phyloP scores from a whole-genome alignment of 345 rosid species.

The Brassica cretica region DNA sequence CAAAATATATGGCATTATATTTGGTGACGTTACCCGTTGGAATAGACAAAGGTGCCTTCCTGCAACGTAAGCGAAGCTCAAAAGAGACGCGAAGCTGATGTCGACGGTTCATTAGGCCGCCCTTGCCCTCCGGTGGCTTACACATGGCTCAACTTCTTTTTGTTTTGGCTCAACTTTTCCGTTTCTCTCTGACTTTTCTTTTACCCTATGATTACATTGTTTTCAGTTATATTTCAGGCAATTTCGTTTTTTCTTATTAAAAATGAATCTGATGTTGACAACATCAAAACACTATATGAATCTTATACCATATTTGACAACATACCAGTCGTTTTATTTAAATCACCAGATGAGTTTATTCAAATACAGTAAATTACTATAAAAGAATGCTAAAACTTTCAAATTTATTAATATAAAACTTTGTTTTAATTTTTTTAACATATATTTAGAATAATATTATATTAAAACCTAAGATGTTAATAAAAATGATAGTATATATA shows the following conservation, averaged over 20 bases:
- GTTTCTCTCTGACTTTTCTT: slow-evolving; percentile 1
- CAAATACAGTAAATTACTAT: neutral
- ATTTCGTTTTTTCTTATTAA: neutral
- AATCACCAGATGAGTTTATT: neutral
- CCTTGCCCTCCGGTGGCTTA: slow-evolving; percentile 22
- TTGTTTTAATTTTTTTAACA: too few species aligned
- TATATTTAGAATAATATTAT: too few species aligned
- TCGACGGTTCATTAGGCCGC: slow-evolving; percentile 23
- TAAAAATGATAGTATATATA: too few species aligned
- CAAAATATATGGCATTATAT: neutral
- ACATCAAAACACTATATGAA: neutral
- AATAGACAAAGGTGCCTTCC: slow-evolving; percentile 19
- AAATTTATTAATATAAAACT: too few species aligned
- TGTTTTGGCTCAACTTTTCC: neutral
- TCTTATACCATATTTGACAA: neutral
- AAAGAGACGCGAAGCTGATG: slow-evolving; percentile 34
- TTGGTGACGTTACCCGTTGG: slow-evolving; percentile 5
- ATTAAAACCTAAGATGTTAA: too few species aligned
- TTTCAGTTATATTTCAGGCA: slow-evolving; percentile 11
- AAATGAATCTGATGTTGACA: slow-evolving; percentile 1
- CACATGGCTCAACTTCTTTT: slow-evolving; percentile 15
- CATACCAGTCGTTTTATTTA: neutral
- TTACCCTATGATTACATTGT: slow-evolving; percentile 4
- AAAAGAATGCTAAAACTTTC: neutral
- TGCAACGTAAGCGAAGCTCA: slow-evolving; percentile 21